These are phyloP conservation scores for Syzygium grande DNA, from an alignment of 345 rosid genomes.

Conservation along the genomic window DNA sequence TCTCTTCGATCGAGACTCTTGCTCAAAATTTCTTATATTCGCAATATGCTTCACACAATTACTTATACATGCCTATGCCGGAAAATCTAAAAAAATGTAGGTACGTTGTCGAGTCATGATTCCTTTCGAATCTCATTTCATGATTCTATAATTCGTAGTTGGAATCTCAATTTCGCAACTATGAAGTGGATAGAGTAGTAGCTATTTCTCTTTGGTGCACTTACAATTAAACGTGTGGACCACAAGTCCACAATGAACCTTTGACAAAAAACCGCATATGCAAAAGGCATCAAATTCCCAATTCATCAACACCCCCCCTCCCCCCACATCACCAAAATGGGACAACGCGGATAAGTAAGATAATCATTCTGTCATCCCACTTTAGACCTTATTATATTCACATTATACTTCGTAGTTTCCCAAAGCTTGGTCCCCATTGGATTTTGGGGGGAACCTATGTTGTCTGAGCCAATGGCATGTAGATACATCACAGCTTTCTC, in stretches of 20 bases:
- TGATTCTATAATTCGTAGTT: background rate
- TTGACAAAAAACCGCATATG: background rate
- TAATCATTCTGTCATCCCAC: background rate
- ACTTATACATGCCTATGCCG: background rate
- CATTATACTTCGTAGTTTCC: background rate
- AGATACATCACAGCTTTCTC: background rate
- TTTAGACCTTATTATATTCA: background rate
- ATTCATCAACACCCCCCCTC: background rate
- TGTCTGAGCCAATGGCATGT: background rate
- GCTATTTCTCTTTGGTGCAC: background rate
- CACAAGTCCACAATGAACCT: background rate
- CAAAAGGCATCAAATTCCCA: background rate
- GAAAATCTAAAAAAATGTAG: too few relatives aligned
- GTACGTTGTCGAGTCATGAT: background rate
- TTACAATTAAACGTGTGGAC: background rate
- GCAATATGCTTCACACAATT: background rate
- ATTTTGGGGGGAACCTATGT: background rate
- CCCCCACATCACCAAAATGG: background rate
- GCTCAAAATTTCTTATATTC: background rate
- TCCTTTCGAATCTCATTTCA: background rate
- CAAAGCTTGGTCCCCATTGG: background rate
- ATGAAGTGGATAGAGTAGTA: background rate
- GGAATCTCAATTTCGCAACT: background rate
- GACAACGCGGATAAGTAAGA: background rate
- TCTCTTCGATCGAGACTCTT: fast-evolving